Percentiles rank a stretch among this genome's conserved stretches.
These are phyloP conservation scores for Coniochaeta prunicola DNA, from an alignment of 2,329 filamentous ascomycete species.

Conservation along the genomic window DNA sequence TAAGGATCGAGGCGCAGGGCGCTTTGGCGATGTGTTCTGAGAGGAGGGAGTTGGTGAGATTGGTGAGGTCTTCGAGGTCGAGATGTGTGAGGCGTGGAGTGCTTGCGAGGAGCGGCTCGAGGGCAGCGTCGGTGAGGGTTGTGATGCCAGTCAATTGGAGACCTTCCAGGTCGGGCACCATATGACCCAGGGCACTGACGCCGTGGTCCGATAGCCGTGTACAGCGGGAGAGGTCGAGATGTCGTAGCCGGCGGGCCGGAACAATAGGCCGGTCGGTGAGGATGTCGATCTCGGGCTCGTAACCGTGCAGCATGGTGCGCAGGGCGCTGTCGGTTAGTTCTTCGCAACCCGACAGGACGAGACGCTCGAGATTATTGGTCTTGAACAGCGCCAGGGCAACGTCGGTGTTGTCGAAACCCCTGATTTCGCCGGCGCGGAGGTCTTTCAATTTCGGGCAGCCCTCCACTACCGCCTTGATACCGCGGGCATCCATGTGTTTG, in stretches of 20 bases:
- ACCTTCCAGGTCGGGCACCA: slow-evolving; percentile 73
- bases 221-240: slow-evolving; percentile 81
- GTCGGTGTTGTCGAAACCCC: slow-evolving; percentile 66
- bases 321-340: slow-evolving; percentile 72
- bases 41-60: slow-evolving; percentile 68
- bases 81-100: slow-evolving; percentile 75
- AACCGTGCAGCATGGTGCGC: slow-evolving; percentile 66
- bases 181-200: slow-evolving; percentile 62
- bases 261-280: slow-evolving; percentile 71
- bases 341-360: slow-evolving; percentile 73
- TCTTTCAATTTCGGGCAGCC: slow-evolving; percentile 69
- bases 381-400: slow-evolving; percentile 70
- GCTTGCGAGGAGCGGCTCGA: slow-evolving; percentile 67
- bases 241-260: slow-evolving; percentile 68
- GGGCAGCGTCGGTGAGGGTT: slow-evolving; percentile 64
- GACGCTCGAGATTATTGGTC: slow-evolving; percentile 73
- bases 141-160: slow-evolving; percentile 75
- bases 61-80: slow-evolving; percentile 78
- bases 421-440: slow-evolving; percentile 73
- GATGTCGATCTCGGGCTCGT: slow-evolving; percentile 70
- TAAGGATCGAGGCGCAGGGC: slow-evolving; percentile 62
- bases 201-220: slow-evolving; percentile 63
- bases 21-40: slow-evolving; percentile 67
- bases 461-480: slow-evolving; percentile 65
- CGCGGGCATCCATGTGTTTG: slow-evolving; percentile 71